These are phyloP conservation scores for Pyrrhoderma noxium DNA, from an alignment of 1,284 basidiomycete species.

Conservation along the genomic window DNA sequence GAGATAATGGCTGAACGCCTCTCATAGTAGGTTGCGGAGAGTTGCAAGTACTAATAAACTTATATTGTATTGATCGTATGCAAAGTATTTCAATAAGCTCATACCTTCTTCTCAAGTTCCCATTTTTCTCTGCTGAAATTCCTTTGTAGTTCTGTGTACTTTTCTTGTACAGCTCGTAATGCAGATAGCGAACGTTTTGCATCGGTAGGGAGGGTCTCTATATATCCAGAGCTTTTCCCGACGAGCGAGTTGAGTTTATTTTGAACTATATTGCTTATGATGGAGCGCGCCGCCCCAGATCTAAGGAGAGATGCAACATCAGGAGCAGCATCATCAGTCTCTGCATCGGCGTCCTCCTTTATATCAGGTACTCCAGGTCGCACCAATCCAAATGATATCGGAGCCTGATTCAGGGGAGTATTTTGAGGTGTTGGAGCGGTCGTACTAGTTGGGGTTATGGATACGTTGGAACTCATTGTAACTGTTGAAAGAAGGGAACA, in stretches of 20 bases:
- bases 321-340: slow-evolving; percentile 34
- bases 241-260: slow-evolving; percentile 60
- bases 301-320: slow-evolving; percentile 16
- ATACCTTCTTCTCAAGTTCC: slow-evolving; percentile 93
- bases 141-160: slow-evolving; percentile 90
- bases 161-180: slow-evolving; percentile 89
- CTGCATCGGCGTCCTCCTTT: slow-evolving; percentile 56
- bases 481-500: too few species aligned
- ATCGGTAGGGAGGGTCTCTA: slow-evolving; percentile 78
- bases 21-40: slow-evolving; percentile 86
- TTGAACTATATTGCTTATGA: slow-evolving; percentile 39
- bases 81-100: slow-evolving; percentile 20
- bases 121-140: slow-evolving; percentile 96
- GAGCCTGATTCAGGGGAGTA: slow-evolving; percentile 67
- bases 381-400: slow-evolving; percentile 59
- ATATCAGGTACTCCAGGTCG: slow-evolving; percentile 66
- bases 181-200: slow-evolving; percentile 86
- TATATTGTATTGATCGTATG: neutral
- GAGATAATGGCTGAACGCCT: slow-evolving; percentile 81
- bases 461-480: too few species aligned
- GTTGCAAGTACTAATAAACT: slow-evolving; percentile 64
- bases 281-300: slow-evolving; percentile 31
- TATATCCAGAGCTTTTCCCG: slow-evolving; percentile 78
- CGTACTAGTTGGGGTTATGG: slow-evolving; percentile 27
- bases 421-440: slow-evolving; percentile 78